These are phyloP conservation scores for Blastobotrys raffinosifermentans DNA, from an alignment of 1,139 yeast genomes.

Conservation along the genomic window DNA sequence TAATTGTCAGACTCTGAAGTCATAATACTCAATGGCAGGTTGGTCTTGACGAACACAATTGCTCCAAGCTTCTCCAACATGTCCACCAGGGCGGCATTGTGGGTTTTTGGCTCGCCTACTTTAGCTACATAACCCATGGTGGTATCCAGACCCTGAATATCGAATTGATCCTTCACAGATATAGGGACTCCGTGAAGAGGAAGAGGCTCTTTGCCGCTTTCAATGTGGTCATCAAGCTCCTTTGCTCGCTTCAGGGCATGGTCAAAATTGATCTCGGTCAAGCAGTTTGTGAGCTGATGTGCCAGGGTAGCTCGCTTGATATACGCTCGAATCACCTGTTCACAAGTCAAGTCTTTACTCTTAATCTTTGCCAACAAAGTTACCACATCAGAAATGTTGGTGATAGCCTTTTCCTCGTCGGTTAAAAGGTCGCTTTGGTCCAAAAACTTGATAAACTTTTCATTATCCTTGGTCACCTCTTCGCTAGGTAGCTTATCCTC, in stretches of 20 bases:
- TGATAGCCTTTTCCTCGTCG: neutral
- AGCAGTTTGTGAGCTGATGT: conserved; percentile 39
- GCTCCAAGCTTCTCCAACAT: conserved; percentile 46
- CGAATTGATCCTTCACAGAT: conserved; percentile 68
- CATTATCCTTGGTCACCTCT: neutral
- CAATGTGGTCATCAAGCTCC: conserved; percentile 47
- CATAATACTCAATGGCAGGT: conserved; percentile 55
- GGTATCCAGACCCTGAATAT: conserved; percentile 41
- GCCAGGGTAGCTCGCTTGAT: conserved; percentile 1
- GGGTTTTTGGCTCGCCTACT: neutral
- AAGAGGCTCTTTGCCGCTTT: conserved; percentile 57
- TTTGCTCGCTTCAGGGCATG: conserved; percentile 53
- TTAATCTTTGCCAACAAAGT: neutral
- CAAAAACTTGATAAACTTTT: neutral
- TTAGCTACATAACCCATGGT: conserved; percentile 38
- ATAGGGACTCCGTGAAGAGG: conserved; percentile 78
- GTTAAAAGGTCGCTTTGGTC: neutral
- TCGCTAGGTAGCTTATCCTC: neutral
- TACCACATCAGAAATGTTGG: neutral
- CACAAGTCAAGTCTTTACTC: neutral
- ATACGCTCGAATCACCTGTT: neutral
- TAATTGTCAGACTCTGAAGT: conserved; percentile 39
- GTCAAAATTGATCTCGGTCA: conserved; percentile 51
- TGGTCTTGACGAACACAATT: conserved; percentile 49
- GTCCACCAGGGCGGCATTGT: conserved; percentile 5